These are phyloP conservation scores for Aspergillus bertholletiae DNA, from an alignment of 495 filamentous ascomycete species.

Conservation along the genomic window DNA sequence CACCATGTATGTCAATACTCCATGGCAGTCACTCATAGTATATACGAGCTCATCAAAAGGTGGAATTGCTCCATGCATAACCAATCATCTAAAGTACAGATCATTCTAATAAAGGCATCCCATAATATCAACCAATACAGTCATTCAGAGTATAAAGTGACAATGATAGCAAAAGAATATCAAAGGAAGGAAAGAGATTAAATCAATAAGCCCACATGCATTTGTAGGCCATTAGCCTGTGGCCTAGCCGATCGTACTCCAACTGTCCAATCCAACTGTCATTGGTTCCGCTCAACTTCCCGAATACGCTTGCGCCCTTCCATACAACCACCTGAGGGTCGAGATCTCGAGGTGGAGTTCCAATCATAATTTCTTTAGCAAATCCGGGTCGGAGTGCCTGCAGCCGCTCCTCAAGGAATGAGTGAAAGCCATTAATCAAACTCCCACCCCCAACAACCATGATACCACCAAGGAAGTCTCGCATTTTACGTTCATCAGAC, in stretches of 20 bases:
- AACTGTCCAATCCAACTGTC: slow-evolving; percentile 88
- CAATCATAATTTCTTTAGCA: slow-evolving; percentile 81
- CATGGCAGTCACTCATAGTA: too few relatives aligned
- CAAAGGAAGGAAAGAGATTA: slow-evolving; percentile 9
- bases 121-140: slow-evolving; percentile 9
- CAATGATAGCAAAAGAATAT: slow-evolving; percentile 8
- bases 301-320: slow-evolving; percentile 98
- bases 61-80: background rate
- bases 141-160: background rate
- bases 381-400: slow-evolving; percentile 65
- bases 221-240: slow-evolving; percentile 78
- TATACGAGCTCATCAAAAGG: too few relatives aligned
- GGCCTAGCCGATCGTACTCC: slow-evolving; percentile 86
- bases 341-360: slow-evolving; percentile 82
- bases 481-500: slow-evolving; percentile 85
- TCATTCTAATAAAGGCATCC: background rate
- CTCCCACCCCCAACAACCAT: slow-evolving; percentile 93
- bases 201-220: slow-evolving; percentile 73
- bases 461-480: slow-evolving; percentile 88
- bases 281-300: slow-evolving; percentile 79
- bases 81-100: background rate
- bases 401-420: slow-evolving; percentile 77
- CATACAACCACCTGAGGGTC: slow-evolving; percentile 93
- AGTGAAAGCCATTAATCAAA: slow-evolving; percentile 70
- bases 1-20: too few relatives aligned